Base-by-base conservation (phyloP, 768 basidiomycete species). In the Crucibulum laeve region DNA sequence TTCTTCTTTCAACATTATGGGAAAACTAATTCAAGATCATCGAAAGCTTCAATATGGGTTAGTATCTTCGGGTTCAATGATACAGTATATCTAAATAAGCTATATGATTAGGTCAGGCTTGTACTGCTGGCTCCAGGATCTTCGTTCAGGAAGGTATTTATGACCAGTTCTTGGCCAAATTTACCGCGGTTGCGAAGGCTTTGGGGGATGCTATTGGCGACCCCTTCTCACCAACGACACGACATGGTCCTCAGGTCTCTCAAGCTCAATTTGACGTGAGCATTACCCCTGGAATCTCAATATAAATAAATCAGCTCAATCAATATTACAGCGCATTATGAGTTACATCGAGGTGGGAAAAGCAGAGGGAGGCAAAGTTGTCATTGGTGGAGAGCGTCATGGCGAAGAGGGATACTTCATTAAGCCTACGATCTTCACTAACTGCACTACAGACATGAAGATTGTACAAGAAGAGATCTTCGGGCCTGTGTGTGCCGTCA, bases 61-160 rank as follows among this genome's bases (percentile, higher is more conserved):
- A 22, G 22, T 30, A 5, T 6, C 7, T 14, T 37, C 8, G 19
- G 11, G 35, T 37, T 11, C 10, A 17, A 37, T 37, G 14, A n/a
- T n/a, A 37, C 14, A 11, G 35, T 21, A n/a, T 8, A 37, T 8
- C 8, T 21, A 8, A 19, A 10, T 40, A 21, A 21, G 26, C 24
- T 26, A 33, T 35, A 21, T 2, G 10, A 8, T 33, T n/a, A 43
- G 89, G 91, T 21, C 91, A 93, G 64, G 67, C 75, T n/a, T 93
- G 91, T 65, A 78, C 79, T 50, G 90, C 90, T 5, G 87, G 90
- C 10, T 85, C 89, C 11, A 79, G 92, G 39, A 83, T 93, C 49
- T 92, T 79, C 56, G 87, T 94, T 8, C 90, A 92, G 51, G 79
- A 79, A 41, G 65, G 69, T 4, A 79, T 92, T 51, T 92, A 92